phyloP scores from a whole-genome alignment of 2,329 filamentous ascomycete genomes.

The Tolypocladium amazonense region DNA sequence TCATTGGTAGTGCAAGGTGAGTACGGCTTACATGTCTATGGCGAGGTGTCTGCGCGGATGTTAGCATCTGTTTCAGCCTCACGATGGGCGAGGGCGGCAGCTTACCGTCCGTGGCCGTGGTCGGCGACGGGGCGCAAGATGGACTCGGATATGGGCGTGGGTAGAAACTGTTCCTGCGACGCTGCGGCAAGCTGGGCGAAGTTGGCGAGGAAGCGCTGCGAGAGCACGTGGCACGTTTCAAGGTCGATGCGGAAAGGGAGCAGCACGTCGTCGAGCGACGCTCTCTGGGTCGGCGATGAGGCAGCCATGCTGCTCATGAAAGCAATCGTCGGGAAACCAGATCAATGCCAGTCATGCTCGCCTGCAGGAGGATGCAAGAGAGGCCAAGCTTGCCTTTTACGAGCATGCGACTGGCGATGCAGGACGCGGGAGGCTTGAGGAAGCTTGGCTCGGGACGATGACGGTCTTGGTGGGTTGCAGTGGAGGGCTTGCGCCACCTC shows the following conservation, averaged over 20 bases:
- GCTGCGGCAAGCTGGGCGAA: conserved; percentile 41
- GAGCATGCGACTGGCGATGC: neutral
- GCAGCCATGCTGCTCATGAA: conserved; percentile 11
- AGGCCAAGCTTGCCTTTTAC: neutral
- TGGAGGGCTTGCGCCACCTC: neutral
- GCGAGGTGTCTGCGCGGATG: conserved; percentile 39
- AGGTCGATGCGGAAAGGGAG: conserved; percentile 38
- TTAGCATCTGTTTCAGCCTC: conserved; percentile 2
- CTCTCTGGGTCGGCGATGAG: neutral
- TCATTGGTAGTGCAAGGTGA: neutral
- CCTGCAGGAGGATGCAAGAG: neutral
- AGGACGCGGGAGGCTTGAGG: neutral
- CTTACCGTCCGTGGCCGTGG: conserved; percentile 37
- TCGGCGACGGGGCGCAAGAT: conserved; percentile 38
- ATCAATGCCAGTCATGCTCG: neutral
- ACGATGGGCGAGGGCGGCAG: conserved; percentile 1
- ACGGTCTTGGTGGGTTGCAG: neutral
- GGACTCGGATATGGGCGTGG: conserved; percentile 50
- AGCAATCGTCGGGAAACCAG: neutral
- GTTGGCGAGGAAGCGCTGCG: conserved; percentile 32
- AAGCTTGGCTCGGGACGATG: neutral
- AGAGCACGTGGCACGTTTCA: conserved; percentile 33
- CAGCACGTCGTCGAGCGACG: conserved; percentile 33
- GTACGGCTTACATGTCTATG: conserved; percentile 50
- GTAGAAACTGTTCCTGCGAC: conserved; percentile 44